Conservation (phyloP, 257 asterid genomes). For the Fraxinus excelsior region DNA sequence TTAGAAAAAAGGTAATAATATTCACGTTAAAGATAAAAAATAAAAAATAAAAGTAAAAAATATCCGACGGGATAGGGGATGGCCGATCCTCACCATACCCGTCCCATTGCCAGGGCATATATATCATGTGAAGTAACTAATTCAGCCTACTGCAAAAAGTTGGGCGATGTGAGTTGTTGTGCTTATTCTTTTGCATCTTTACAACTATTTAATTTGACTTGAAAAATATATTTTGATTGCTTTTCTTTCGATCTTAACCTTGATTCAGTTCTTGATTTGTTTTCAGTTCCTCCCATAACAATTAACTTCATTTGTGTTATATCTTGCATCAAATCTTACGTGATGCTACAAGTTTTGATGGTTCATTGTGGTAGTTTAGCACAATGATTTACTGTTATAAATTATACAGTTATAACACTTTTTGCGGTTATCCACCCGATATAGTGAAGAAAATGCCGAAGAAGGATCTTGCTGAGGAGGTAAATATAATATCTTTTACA, state of each 20-base stretch:
- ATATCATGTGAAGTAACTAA: constrained; percentile 6
- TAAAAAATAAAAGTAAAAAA: too few relatives aligned
- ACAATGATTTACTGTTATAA: constrained; percentile 23
- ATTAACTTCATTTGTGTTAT: constrained; percentile 3
- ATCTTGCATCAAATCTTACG: constrained; percentile 18
- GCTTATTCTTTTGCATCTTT: not conserved
- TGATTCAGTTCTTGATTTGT: constrained; percentile 15
- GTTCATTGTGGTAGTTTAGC: constrained; percentile 19
- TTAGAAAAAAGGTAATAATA: too few relatives aligned
- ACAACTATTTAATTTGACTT: not conserved
- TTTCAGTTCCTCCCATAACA: constrained; percentile 13
- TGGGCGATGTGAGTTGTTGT: constrained; percentile 3
- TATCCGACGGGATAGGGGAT: too few relatives aligned
- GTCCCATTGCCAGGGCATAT: too few relatives aligned
- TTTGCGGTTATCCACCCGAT: constrained; percentile 95
- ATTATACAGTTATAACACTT: constrained; percentile 78
- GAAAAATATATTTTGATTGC: not conserved
- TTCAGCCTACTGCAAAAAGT: constrained; percentile 9
- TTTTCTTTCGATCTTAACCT: not conserved
- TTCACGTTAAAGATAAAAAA: too few relatives aligned
- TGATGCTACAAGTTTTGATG: constrained; percentile 10
- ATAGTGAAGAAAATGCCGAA: constrained; percentile 97
- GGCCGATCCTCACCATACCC: too few relatives aligned
- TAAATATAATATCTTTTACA: constrained; percentile 22
- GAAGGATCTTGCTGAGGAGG: constrained; percentile 99